Conservation (phyloP, 495 filamentous ascomycete genomes). For the Friedmanniomyces endolithicus region DNA sequence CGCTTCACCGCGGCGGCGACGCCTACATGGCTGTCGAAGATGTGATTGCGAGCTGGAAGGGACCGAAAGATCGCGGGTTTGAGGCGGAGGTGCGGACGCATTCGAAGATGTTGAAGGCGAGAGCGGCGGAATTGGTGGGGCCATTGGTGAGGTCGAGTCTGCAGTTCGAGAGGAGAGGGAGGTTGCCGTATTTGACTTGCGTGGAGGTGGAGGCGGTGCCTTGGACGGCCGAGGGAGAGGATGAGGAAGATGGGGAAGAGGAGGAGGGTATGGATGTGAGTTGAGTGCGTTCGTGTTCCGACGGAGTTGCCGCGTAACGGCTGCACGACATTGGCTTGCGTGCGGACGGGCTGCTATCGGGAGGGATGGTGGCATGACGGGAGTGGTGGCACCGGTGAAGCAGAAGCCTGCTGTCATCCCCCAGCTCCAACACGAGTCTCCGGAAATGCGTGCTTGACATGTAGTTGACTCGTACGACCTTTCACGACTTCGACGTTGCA, state of each 20-base stretch:
- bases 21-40: constrained; percentile 18
- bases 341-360: no score
- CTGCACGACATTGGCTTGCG: no score
- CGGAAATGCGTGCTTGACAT: no score
- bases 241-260: constrained; percentile 1
- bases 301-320: no score
- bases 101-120: constrained; percentile 20
- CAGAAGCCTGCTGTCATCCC: no score
- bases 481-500: no score
- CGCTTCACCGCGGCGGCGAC: constrained; percentile 13
- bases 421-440: no score
- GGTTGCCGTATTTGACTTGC: constrained; percentile 24
- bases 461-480: no score
- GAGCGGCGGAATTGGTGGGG: constrained; percentile 16
- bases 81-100: constrained; percentile 12
- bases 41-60: constrained; percentile 1
- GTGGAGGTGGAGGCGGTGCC: constrained; percentile 11
- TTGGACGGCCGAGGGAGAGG: background rate
- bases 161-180: constrained; percentile 17
- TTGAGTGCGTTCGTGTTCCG: no score
- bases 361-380: no score
- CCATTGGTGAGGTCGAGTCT: constrained; percentile 19
- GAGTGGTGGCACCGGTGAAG: no score
- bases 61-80: constrained; percentile 1
- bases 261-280: constrained; percentile 3